These are phyloP conservation scores for Suillus luteus DNA, from an alignment of 768 basidiomycete genomes.

Conservation along the genomic window DNA sequence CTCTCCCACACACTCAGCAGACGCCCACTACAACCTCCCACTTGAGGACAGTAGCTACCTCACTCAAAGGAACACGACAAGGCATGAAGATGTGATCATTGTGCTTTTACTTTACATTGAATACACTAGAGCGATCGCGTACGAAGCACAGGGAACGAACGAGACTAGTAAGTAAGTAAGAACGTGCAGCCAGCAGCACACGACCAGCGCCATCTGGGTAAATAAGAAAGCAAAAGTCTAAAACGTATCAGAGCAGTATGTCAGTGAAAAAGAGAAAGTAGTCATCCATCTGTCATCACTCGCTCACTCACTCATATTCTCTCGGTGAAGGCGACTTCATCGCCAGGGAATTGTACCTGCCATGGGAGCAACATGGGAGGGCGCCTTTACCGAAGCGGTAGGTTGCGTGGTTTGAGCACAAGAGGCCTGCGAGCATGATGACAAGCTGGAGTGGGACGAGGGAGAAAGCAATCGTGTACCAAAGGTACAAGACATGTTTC, in stretches of 20 bases:
- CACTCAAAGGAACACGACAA: too few species aligned
- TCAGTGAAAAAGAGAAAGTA: not conserved
- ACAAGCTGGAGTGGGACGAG: constrained; percentile 68
- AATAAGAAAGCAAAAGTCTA: not conserved
- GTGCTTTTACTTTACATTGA: too few species aligned
- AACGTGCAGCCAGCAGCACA: not conserved
- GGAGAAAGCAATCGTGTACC: constrained; percentile 67
- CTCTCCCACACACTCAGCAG: too few species aligned
- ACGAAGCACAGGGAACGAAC: not conserved
- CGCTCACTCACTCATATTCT: not conserved
- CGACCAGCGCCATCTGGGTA: constrained; percentile 12
- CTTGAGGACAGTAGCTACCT: too few species aligned
- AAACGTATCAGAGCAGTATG: not conserved
- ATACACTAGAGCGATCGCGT: too few species aligned
- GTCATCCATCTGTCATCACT: not conserved
- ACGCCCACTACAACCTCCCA: too few species aligned
- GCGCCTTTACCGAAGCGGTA: constrained; percentile 86
- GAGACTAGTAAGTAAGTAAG: not conserved
- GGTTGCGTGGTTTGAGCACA: constrained; percentile 84
- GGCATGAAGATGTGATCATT: too few species aligned
- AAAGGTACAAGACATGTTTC: constrained; percentile 51
- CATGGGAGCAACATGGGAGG: constrained; percentile 30
- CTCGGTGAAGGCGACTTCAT: not conserved
- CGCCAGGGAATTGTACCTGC: not conserved
- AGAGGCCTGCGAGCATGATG: constrained; percentile 61